A percentile compares a stretch with the other conserved stretches of the same genome.
These are phyloP conservation scores for Psidium friedrichsthalianum DNA, from an alignment of 345 rosid genomes.

Conservation along the genomic window DNA sequence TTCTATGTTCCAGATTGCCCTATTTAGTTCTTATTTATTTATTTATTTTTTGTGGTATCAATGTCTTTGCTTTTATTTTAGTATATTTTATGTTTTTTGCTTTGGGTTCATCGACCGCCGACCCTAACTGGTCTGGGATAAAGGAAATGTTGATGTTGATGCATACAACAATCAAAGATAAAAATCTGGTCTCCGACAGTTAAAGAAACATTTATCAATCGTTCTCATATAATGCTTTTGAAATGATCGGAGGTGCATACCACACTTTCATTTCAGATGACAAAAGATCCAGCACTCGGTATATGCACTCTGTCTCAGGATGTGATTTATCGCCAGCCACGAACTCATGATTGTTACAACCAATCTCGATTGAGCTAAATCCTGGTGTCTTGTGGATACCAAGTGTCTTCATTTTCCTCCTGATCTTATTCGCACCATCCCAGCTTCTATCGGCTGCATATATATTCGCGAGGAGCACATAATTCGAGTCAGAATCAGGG, in stretches of 20 bases:
- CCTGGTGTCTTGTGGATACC: constrained; percentile 71
- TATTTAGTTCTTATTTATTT: no score
- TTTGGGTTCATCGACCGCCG: no score
- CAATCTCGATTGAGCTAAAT: constrained; percentile 59
- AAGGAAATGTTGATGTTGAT: no score
- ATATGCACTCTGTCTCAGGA: constrained; percentile 21
- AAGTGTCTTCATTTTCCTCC: constrained; percentile 58
- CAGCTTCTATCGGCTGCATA: constrained; percentile 65
- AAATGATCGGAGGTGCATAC: neutral
- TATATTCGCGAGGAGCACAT: constrained; percentile 57
- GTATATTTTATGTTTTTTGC: no score
- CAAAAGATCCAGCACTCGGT: constrained; percentile 34
- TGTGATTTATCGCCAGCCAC: constrained; percentile 59
- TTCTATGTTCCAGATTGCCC: no score
- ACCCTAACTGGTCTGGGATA: no score
- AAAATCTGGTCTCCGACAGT: neutral
- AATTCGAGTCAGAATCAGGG: constrained; percentile 43
- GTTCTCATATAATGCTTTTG: neutral
- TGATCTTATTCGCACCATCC: constrained; percentile 61
- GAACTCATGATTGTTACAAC: constrained; percentile 45
- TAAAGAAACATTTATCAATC: neutral
- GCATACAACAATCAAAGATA: neutral
- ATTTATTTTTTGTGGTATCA: no score
- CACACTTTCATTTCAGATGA: constrained; percentile 18
- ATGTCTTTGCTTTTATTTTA: no score